Evolutionary conservation across 805 yeast genomes (phyloP).

Genomic region (Isabelozyma rhagii): DNA sequence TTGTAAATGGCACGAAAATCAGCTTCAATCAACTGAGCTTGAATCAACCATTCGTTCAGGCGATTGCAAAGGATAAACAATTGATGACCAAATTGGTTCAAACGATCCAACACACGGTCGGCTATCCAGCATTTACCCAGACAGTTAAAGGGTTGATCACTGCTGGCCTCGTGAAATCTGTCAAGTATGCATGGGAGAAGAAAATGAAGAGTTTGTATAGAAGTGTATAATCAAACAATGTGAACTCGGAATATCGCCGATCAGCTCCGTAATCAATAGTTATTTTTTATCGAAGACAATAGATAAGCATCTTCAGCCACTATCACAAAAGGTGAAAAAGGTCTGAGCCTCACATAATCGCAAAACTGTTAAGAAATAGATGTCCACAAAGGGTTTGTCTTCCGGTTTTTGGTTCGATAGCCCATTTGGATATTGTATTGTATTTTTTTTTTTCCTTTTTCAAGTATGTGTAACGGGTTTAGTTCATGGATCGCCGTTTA

Average conservation of each 20-base stretch:
- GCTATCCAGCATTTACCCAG: constrained; percentile 69
- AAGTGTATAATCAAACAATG: background rate
- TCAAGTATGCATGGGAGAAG: constrained; percentile 76
- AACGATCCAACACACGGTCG: constrained; percentile 45
- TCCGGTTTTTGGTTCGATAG: too few species aligned
- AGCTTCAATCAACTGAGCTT: constrained; percentile 1
- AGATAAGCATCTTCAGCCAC: too few species aligned
- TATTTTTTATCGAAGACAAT: too few species aligned
- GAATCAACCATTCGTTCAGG: constrained; percentile 24
- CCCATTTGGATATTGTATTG: too few species aligned
- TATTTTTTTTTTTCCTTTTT: too few species aligned
- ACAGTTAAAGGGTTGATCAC: constrained; percentile 80
- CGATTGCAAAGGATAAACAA: constrained; percentile 41
- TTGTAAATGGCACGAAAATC: constrained; percentile 4
- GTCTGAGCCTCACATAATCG: too few species aligned
- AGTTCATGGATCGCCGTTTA: background rate
- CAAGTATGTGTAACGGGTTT: background rate
- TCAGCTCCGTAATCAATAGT: too few species aligned
- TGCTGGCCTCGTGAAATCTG: constrained; percentile 74
- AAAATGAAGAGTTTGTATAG: constrained; percentile 7
- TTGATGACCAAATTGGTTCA: constrained; percentile 15
- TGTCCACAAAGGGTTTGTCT: too few species aligned
- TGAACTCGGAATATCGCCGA: too few species aligned
- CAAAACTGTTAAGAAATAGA: too few species aligned
- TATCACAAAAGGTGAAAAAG: too few species aligned